A percentile compares a stretch with the other conserved stretches of the same genome.
Evolutionary conservation across 768 basidiomycete genomes (phyloP).

Genomic region (Clitopilus hobsonii): DNA sequence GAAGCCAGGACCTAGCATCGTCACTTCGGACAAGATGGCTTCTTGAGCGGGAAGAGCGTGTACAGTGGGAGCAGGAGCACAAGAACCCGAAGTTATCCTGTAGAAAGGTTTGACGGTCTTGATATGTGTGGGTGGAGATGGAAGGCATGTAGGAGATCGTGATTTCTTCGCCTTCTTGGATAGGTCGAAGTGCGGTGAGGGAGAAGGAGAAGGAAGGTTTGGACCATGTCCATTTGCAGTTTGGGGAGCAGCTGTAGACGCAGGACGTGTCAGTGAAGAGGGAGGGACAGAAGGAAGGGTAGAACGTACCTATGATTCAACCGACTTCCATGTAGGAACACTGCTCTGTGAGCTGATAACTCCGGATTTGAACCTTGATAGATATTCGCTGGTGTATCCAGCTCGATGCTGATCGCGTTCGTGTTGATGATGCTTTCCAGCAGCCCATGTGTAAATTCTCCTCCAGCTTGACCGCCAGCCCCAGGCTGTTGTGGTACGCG

Average conservation of each 20-base stretch:
- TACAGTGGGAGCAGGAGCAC: neutral
- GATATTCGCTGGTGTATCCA: neutral
- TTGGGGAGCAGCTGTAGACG: conserved; percentile 19
- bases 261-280: neutral
- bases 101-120: neutral
- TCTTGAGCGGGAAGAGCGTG: neutral
- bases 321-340: neutral
- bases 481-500: neutral
- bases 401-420: neutral
- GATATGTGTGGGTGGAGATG: neutral
- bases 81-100: neutral
- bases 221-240: conserved; percentile 12
- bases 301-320: neutral
- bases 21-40: neutral
- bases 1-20: neutral
- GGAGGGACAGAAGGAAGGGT: neutral
- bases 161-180: conserved; percentile 28
- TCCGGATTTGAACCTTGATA: neutral
- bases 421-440: neutral
- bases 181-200: conserved; percentile 21
- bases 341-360: neutral
- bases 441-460: neutral
- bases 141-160: conserved; percentile 19
- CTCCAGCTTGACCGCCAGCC: neutral
- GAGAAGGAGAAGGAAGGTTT: conserved; percentile 22